phyloP scores from a whole-genome alignment of 495 filamentous ascomycete genomes.

The Penicillium fimorum region DNA sequence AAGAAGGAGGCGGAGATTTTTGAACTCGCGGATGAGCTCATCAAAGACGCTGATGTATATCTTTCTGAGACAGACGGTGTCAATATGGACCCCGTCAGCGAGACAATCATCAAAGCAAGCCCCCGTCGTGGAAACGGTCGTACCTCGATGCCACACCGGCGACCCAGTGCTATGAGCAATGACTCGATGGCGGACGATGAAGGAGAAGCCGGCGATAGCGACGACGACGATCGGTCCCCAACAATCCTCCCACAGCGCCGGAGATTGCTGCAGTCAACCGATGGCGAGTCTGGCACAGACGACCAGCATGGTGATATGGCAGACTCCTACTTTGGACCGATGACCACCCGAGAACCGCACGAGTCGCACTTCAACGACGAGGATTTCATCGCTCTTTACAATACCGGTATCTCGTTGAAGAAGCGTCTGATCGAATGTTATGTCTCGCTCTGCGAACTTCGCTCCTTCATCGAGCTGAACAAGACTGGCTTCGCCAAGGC shows the following conservation, averaged over 20 bases:
- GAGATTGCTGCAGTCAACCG: slow-evolving; percentile 27
- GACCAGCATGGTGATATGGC: slow-evolving; percentile 49
- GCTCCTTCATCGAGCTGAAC: slow-evolving; percentile 95
- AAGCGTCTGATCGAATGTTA: slow-evolving; percentile 84
- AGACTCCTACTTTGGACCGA: slow-evolving; percentile 34
- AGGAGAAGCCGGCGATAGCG: slow-evolving; percentile 52
- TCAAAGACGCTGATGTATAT: slow-evolving; percentile 72
- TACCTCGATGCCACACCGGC: slow-evolving; percentile 43
- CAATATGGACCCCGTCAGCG: slow-evolving; percentile 54
- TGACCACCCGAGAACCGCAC: slow-evolving; percentile 23
- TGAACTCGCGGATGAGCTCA: slow-evolving; percentile 71
- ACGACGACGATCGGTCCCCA: slow-evolving; percentile 36
- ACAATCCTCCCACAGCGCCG: slow-evolving; percentile 11
- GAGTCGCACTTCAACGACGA: slow-evolving; percentile 75
- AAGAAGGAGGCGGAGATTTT: slow-evolving; percentile 84
- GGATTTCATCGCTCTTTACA: slow-evolving; percentile 65
- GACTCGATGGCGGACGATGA: slow-evolving; percentile 54
- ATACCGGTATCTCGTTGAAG: slow-evolving; percentile 82
- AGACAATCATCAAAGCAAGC: slow-evolving; percentile 43
- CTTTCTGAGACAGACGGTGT: slow-evolving; percentile 59
- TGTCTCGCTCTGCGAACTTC: slow-evolving; percentile 91
- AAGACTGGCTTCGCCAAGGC: slow-evolving; percentile 94
- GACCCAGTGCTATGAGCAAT: slow-evolving; percentile 49
- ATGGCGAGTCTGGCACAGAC: slow-evolving; percentile 32
- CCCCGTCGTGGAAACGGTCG: slow-evolving; percentile 46